These are phyloP conservation scores for Crucihimalaya himalaica DNA, from an alignment of 345 rosid genomes.

Conservation along the genomic window DNA sequence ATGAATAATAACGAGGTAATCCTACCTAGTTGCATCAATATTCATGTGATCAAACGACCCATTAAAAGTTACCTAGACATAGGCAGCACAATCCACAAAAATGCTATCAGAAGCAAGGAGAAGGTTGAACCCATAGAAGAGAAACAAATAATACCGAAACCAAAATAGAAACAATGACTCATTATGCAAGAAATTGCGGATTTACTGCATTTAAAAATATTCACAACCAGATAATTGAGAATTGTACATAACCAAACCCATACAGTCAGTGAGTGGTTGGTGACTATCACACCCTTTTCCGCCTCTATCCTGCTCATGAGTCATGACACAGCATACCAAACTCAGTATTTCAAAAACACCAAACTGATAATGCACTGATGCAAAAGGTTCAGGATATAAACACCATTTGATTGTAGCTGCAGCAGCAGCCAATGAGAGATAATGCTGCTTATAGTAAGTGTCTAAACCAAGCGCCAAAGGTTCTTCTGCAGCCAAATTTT, in stretches of 20 bases:
- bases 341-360: conserved; percentile 19
- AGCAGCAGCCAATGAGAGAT: conserved; percentile 91
- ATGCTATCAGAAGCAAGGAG: conserved; percentile 8
- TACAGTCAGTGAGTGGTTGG: conserved; percentile 90
- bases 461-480: conserved; percentile 93
- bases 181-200: neutral
- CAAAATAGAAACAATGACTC: neutral
- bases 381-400: conserved; percentile 19
- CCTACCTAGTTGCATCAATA: conserved; percentile 91
- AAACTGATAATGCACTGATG: conserved; percentile 17
- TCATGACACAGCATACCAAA: conserved; percentile 14
- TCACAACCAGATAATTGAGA: neutral
- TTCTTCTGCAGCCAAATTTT: conserved; percentile 80
- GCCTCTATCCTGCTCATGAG: conserved; percentile 76
- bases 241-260: conserved; percentile 32
- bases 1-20: conserved; percentile 15
- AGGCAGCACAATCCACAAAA: conserved; percentile 20
- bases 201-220: conserved; percentile 6
- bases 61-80: conserved; percentile 81
- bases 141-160: conserved; percentile 8
- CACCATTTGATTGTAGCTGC: conserved; percentile 92
- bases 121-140: conserved; percentile 6
- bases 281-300: conserved; percentile 86
- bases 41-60: conserved; percentile 98
- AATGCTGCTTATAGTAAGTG: conserved; percentile 93